phyloP scores from a whole-genome alignment of 257 asterid genomes.

The Fraxinus americana region DNA sequence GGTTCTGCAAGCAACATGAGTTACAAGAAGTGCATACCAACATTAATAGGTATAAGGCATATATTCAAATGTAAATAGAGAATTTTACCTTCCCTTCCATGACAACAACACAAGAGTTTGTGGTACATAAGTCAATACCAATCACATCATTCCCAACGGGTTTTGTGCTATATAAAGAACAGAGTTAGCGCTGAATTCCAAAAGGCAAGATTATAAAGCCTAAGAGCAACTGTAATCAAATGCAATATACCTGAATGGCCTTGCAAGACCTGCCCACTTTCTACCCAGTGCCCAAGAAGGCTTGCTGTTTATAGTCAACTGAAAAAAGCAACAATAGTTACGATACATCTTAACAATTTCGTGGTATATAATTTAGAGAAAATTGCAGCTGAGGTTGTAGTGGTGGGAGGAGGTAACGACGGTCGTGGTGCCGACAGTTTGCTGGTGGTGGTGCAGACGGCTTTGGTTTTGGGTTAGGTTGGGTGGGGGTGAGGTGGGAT shows the following conservation, averaged over 20 bases:
- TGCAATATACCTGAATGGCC: constrained; percentile 45
- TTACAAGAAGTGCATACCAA: background rate
- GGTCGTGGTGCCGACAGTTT: too few relatives aligned
- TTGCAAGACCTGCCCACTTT: constrained; percentile 43
- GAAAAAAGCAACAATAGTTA: constrained; percentile 17
- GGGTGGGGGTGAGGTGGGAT: too few relatives aligned
- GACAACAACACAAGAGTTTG: constrained; percentile 42
- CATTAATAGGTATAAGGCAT: background rate
- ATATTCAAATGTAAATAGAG: background rate
- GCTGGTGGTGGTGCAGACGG: too few relatives aligned
- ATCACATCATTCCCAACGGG: constrained; percentile 42
- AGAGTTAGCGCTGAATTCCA: background rate
- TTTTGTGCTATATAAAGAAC: constrained; percentile 31
- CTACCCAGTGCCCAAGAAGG: constrained; percentile 37
- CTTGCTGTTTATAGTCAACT: constrained; percentile 42
- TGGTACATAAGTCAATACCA: constrained; percentile 44
- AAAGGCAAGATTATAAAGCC: background rate
- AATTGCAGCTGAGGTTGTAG: too few relatives aligned
- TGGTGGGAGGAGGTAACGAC: too few relatives aligned
- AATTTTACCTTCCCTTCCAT: constrained; percentile 42
- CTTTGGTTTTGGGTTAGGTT: too few relatives aligned
- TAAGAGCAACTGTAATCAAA: background rate
- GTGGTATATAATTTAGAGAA: too few relatives aligned
- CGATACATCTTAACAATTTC: background rate
- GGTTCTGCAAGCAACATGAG: too few relatives aligned